Base-by-base conservation (phyloP, 768 basidiomycete genomes). In the Suillus placidus region DNA sequence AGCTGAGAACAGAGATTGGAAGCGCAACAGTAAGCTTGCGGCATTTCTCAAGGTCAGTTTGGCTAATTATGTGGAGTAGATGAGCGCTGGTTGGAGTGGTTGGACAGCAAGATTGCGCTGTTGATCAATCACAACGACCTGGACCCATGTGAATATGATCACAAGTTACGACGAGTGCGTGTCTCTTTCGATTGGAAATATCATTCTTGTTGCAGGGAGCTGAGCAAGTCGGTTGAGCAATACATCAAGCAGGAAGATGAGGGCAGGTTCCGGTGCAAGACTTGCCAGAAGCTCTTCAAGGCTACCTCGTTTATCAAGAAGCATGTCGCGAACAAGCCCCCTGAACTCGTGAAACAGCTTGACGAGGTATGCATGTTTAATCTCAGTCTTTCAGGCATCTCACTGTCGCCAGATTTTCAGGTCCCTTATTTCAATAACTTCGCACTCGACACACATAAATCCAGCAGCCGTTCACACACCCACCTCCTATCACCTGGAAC, bases 251-350 rank as follows among this genome's bases (percentile, higher is more conserved):
- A 95, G 75, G 97, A 99, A 78, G 97, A 98, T 70, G 94, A 97
- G 78, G 93, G 91, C 72, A 99, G 97, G 76, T 99, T 93, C 81
- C 85, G 97, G 68, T 99, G 97, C 82, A 97, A 94, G 82, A 90
- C 89, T 35, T 99, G 97, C 78, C 90, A 89, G 79, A 99, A 99
- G 81, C 84, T 99, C 26, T 99, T 99, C 89, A 96, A 96, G 77
- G 97, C 95, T 5, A 91, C 93, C 40, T 88, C 95, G 32, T 99
- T 98, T 79, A 93, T 99, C 57, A 94, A 97, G 80, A 99, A 99
- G 83, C 97, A 99, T 76, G 90, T 99, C 67, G 87, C 90, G 14
- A 94, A 96, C 76, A 99, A 99, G 76, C 97, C 99, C 75, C 82
- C 91, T 13, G 93, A 97, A 66, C 81, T 94, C 18, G 86, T 96